Conservation (phyloP, 2,329 filamentous ascomycete genomes). For the Colletotrichum truncatum region DNA sequence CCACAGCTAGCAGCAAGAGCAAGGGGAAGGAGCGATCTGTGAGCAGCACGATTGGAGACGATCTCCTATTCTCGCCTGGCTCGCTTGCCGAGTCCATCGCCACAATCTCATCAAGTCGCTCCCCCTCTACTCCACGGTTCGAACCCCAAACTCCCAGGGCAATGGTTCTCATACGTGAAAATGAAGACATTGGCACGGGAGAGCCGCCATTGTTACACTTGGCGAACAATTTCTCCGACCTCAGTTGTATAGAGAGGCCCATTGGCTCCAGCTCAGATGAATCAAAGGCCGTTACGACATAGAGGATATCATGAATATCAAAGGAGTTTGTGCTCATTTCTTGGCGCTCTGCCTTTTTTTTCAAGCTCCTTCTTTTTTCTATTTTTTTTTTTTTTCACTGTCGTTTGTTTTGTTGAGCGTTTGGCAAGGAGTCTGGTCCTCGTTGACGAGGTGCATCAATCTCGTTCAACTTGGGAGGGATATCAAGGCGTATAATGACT, state of each 20-base stretch:
- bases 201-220: not conserved
- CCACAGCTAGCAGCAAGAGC: not conserved
- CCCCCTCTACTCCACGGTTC: conserved; percentile 34
- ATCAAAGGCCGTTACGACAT: too few species aligned
- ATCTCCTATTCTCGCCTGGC: not conserved
- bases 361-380: not conserved
- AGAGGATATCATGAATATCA: too few species aligned
- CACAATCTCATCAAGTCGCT: conserved; percentile 27
- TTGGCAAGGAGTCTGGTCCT: not conserved
- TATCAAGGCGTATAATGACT: not conserved
- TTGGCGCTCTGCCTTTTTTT: too few species aligned
- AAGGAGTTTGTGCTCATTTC: too few species aligned
- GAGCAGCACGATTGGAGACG: not conserved
- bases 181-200: not conserved
- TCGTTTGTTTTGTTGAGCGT: not conserved
- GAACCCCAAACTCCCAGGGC: conserved; percentile 41
- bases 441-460: too few species aligned
- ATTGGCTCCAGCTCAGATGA: too few species aligned
- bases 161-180: conserved; percentile 33
- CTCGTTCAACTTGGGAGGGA: too few species aligned
- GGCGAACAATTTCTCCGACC: not conserved
- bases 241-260: not conserved
- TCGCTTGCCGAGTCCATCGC: conserved; percentile 3
- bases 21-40: too few species aligned
- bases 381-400: not conserved